These are phyloP conservation scores for Nemophila menziesii DNA, from an alignment of 257 asterid genomes.

Conservation along the genomic window DNA sequence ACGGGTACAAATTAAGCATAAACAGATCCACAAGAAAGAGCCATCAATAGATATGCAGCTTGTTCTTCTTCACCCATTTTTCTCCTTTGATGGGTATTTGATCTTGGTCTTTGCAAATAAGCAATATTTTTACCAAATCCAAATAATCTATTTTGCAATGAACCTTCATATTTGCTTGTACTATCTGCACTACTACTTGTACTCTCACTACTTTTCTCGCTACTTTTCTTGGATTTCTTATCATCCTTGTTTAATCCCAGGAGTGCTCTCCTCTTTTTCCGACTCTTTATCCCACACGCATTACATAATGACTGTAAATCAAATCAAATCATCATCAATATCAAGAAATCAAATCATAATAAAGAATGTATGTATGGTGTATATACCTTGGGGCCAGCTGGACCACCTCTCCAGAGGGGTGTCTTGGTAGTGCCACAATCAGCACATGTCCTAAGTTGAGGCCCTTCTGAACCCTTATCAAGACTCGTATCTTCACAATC, in stretches of 20 bases:
- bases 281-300: constrained; percentile 93
- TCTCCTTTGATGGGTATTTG: constrained; percentile 35
- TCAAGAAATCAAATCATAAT: not conserved
- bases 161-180: constrained; percentile 22
- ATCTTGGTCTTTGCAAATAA: constrained; percentile 67
- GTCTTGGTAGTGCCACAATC: constrained; percentile 93
- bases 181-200: constrained; percentile 49
- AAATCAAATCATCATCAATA: not conserved
- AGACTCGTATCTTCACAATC: constrained; percentile 58
- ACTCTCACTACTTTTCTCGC: constrained; percentile 24
- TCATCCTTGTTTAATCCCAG: constrained; percentile 65
- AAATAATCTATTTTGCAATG: constrained; percentile 39
- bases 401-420: constrained; percentile 99
- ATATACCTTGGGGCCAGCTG: constrained; percentile 94
- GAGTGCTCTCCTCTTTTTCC: constrained; percentile 82
- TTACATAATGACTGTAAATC: constrained; percentile 79
- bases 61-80: constrained; percentile 80
- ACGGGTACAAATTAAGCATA: constrained; percentile 66
- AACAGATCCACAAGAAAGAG: constrained; percentile 81
- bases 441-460: constrained; percentile 56
- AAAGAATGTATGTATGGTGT: too few relatives aligned
- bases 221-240: constrained; percentile 45
- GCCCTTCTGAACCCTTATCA: constrained; percentile 46
- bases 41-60: constrained; percentile 82
- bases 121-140: constrained; percentile 56